Conservation (phyloP, 768 basidiomycete genomes). For the Russula vinacea region DNA sequence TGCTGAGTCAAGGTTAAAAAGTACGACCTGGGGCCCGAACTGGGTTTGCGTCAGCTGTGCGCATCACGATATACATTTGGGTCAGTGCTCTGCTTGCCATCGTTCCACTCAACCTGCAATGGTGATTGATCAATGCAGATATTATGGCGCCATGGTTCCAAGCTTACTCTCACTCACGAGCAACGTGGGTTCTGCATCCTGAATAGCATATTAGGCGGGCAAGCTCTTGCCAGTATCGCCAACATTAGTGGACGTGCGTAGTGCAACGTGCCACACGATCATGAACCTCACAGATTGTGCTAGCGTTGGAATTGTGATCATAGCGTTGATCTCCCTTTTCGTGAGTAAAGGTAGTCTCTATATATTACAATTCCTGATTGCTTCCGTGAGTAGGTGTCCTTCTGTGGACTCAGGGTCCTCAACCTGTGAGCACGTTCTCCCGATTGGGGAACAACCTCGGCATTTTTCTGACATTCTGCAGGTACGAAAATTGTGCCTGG, state of each 20-base stretch:
- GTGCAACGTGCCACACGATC: neutral
- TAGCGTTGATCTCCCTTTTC: slow-evolving; percentile 62
- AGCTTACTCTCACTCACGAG: slow-evolving; percentile 50
- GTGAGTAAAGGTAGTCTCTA: slow-evolving; percentile 30
- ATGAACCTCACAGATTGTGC: neutral
- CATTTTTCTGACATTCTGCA: slow-evolving; percentile 27
- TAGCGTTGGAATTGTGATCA: slow-evolving; percentile 74
- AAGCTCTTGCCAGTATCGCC: slow-evolving; percentile 53
- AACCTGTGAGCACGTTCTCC: slow-evolving; percentile 42
- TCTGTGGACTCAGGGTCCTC: slow-evolving; percentile 64
- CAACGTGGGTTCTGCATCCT: slow-evolving; percentile 57
- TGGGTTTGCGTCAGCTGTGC: slow-evolving; percentile 82
- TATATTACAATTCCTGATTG: neutral
- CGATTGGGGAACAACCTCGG: neutral
- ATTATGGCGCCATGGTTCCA: slow-evolving; percentile 50
- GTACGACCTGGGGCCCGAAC: slow-evolving; percentile 71
- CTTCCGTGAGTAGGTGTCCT: slow-evolving; percentile 46
- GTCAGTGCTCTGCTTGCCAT: slow-evolving; percentile 35
- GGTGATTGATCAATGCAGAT: slow-evolving; percentile 38
- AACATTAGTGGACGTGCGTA: slow-evolving; percentile 49
- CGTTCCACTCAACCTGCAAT: neutral
- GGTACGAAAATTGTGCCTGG: slow-evolving; percentile 78
- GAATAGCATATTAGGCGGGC: slow-evolving; percentile 61
- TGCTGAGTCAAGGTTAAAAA: slow-evolving; percentile 27
- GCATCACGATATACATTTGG: slow-evolving; percentile 61